A percentile compares a stretch with the other conserved stretches of the same genome.
These are phyloP conservation scores for Dicorynia guianensis DNA, from an alignment of 306 rosid genomes.

Conservation along the genomic window DNA sequence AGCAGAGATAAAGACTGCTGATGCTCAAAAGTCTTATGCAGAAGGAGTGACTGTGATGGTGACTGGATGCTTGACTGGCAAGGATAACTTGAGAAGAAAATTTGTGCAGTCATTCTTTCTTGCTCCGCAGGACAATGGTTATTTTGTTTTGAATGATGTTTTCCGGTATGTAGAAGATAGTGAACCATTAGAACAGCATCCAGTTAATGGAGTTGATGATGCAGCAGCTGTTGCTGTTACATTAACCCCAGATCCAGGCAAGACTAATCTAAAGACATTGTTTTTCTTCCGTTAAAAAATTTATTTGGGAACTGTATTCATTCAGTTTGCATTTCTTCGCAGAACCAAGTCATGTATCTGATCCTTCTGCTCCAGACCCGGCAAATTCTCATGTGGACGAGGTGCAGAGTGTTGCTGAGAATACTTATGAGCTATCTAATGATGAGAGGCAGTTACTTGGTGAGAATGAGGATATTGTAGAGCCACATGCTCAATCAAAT, in stretches of 20 bases:
- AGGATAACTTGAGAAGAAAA: conserved; percentile 71
- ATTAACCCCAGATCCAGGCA: conserved; percentile 60
- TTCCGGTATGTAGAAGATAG: conserved; percentile 71
- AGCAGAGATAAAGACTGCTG: conserved; percentile 81
- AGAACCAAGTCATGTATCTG: conserved; percentile 53
- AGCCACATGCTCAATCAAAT: conserved; percentile 55
- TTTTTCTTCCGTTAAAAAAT: not conserved
- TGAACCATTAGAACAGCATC: conserved; percentile 50
- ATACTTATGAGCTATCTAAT: conserved; percentile 49
- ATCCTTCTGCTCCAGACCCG: conserved; percentile 60
- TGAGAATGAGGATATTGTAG: conserved; percentile 50
- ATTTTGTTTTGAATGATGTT: conserved; percentile 78
- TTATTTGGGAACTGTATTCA: conserved; percentile 35
- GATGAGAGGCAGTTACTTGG: conserved; percentile 46
- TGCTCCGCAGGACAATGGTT: conserved; percentile 85
- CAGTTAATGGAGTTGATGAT: conserved; percentile 50
- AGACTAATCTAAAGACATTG: conserved; percentile 25
- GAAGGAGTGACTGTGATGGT: conserved; percentile 81
- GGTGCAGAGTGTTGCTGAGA: conserved; percentile 49
- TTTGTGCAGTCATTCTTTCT: conserved; percentile 81
- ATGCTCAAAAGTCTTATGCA: conserved; percentile 70
- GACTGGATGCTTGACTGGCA: conserved; percentile 80
- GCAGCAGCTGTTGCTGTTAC: conserved; percentile 44
- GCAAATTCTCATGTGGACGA: conserved; percentile 45
- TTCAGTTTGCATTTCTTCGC: conserved; percentile 34